Conservation (phyloP, 2,329 filamentous ascomycete genomes). For the Tothia fuscella region DNA sequence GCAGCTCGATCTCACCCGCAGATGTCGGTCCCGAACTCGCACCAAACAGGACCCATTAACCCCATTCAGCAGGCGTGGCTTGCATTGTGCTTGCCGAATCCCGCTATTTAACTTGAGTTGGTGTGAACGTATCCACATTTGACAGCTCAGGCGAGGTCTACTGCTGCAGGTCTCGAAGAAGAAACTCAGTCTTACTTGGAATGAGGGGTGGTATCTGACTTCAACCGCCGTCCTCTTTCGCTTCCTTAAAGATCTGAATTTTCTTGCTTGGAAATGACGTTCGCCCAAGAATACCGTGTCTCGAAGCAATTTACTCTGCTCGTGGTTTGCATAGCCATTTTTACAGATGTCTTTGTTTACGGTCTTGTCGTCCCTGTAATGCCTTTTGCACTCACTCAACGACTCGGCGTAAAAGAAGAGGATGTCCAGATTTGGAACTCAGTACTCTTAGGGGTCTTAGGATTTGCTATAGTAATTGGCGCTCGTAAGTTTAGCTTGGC, state of each 20-base stretch:
- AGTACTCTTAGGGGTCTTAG: slow-evolving; percentile 3
- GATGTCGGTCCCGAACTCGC: background rate
- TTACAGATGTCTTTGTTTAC: slow-evolving; percentile 8
- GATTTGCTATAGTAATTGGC: slow-evolving; percentile 1
- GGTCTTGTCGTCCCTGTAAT: slow-evolving; percentile 4
- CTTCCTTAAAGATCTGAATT: background rate
- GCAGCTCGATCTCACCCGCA: background rate
- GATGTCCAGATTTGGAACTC: slow-evolving; percentile 9
- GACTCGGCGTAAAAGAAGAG: background rate
- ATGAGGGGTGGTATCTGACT: background rate
- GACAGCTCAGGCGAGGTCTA: background rate
- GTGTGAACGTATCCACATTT: background rate
- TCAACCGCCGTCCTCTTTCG: background rate
- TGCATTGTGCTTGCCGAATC: background rate
- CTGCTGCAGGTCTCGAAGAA: background rate
- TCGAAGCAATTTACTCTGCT: slow-evolving; percentile 5
- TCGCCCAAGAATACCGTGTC: background rate
- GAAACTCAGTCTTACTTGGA: background rate
- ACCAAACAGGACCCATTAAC: background rate
- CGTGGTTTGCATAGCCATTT: slow-evolving; percentile 8
- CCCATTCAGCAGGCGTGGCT: background rate
- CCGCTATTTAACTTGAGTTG: background rate
- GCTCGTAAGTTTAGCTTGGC: background rate
- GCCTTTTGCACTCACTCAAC: slow-evolving; percentile 5
- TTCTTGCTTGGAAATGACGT: background rate